These are phyloP conservation scores for Trichosporon faecale DNA, from an alignment of 1,284 basidiomycete species.

Conservation along the genomic window DNA sequence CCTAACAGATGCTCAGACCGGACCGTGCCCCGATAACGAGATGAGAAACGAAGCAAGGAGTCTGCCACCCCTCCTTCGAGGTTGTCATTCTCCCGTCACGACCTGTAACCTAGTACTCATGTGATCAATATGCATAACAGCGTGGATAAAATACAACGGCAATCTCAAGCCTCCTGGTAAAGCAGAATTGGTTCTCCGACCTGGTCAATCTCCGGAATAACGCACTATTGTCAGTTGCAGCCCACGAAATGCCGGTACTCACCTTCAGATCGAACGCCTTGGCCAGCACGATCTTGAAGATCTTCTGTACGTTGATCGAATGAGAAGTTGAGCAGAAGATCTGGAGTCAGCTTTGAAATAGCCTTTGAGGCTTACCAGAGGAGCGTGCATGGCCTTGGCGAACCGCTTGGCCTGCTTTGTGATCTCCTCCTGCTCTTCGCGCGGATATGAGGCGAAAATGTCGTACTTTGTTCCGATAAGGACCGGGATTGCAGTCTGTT, in stretches of 20 bases:
- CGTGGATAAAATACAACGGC: slow-evolving; percentile 19
- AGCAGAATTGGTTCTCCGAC: slow-evolving; percentile 88
- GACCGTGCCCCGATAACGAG: not conserved
- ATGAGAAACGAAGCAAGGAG: not conserved
- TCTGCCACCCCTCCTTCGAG: not conserved
- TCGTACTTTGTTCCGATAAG: slow-evolving; percentile 98
- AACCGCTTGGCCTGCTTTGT: slow-evolving; percentile 97
- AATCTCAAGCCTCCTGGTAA: slow-evolving; percentile 53
- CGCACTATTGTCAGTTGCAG: slow-evolving; percentile 64
- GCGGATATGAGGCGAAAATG: slow-evolving; percentile 88
- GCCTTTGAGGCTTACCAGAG: slow-evolving; percentile 56
- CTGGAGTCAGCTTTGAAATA: slow-evolving; percentile 22
- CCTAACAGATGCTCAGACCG: too few species aligned
- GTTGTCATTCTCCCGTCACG: not conserved
- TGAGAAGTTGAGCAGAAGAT: slow-evolving; percentile 98
- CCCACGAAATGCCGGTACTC: slow-evolving; percentile 7
- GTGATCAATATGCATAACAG: slow-evolving; percentile 17
- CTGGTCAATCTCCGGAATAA: slow-evolving; percentile 93
- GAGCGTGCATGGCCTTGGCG: slow-evolving; percentile 96
- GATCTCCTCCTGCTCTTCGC: slow-evolving; percentile 98
- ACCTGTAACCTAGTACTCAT: not conserved
- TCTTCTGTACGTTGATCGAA: slow-evolving; percentile 98
- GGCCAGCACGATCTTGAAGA: slow-evolving; percentile 69
- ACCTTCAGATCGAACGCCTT: slow-evolving; percentile 54
- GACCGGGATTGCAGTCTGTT: slow-evolving; percentile 88